Percentiles rank a stretch among this genome's conserved stretches.
These are phyloP conservation scores for Pichia deserticola DNA, from an alignment of 805 yeast genomes.

Conservation along the genomic window DNA sequence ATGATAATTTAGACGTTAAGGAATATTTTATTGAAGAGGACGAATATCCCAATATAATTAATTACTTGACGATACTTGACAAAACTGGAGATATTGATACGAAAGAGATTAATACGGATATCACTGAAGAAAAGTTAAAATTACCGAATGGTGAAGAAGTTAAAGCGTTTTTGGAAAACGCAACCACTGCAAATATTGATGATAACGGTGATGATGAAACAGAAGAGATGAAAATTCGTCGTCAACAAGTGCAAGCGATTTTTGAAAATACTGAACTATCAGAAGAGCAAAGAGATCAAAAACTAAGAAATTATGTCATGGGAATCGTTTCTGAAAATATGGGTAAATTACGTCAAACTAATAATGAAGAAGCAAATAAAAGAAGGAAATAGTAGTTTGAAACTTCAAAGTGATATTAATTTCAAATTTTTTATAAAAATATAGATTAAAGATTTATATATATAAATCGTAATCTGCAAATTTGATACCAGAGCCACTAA, in stretches of 20 bases:
- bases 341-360: slow-evolving; percentile 15
- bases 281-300: slow-evolving; percentile 78
- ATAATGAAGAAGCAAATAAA: slow-evolving; percentile 11
- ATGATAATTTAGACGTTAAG: slow-evolving; percentile 68
- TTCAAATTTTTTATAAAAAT: too few species aligned
- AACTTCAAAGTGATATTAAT: neutral
- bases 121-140: slow-evolving; percentile 9
- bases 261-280: slow-evolving; percentile 32
- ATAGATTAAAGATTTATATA: neutral
- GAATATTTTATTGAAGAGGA: slow-evolving; percentile 76
- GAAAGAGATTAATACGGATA: neutral
- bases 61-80: slow-evolving; percentile 37
- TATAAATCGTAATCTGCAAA: neutral
- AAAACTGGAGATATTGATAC: neutral
- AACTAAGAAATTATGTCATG: slow-evolving; percentile 58
- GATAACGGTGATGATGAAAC: slow-evolving; percentile 29
- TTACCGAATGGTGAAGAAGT: slow-evolving; percentile 38
- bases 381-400: slow-evolving; percentile 15
- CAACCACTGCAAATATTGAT: neutral
- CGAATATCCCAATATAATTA: slow-evolving; percentile 72
- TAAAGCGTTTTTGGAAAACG: slow-evolving; percentile 39
- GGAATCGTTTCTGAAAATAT: slow-evolving; percentile 50
- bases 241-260: slow-evolving; percentile 60
- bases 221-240: slow-evolving; percentile 43
- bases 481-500: too few species aligned